Evolutionary conservation across 129 eudicot species (phyloP).

Genomic region (Erigeron canadensis): DNA sequence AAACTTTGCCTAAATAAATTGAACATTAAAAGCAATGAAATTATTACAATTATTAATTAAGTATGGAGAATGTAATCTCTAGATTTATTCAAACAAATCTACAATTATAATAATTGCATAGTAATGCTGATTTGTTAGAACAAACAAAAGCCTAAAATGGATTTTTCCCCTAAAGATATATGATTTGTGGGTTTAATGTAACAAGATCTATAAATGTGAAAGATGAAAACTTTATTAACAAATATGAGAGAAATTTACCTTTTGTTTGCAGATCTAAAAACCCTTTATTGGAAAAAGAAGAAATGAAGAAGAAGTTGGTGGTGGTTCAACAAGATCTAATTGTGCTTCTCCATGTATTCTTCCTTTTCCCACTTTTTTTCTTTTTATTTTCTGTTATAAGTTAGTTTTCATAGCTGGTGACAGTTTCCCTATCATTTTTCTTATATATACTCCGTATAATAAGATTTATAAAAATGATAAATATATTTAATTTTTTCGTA

Average conservation of each 20-base stretch:
- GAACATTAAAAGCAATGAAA: background rate
- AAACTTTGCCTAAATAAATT: too few species aligned
- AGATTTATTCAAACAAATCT: conserved; percentile 1
- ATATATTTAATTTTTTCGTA: too few species aligned
- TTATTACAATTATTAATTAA: background rate
- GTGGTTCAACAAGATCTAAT: background rate
- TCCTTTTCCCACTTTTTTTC: background rate
- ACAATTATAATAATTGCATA: conserved; percentile 5
- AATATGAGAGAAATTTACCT: conserved; percentile 18
- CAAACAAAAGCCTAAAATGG: background rate
- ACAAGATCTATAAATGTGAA: conserved; percentile 23
- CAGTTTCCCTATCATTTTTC: background rate
- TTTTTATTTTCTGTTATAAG: background rate
- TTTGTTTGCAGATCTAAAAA: conserved; percentile 22
- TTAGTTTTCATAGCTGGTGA: conserved; percentile 22
- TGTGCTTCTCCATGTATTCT: background rate
- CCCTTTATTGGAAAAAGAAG: background rate
- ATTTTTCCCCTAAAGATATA: background rate
- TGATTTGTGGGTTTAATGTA: conserved; percentile 19
- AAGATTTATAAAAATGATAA: too few species aligned
- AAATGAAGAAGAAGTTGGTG: conserved; percentile 1
- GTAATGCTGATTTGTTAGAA: conserved; percentile 10
- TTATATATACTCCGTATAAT: too few species aligned
- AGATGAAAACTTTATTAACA: background rate
- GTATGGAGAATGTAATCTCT: background rate